Evolutionary conservation across 108 stramenopile genomes (phyloP).

Genomic region (Mayamaea pseudoterrestris): DNA sequence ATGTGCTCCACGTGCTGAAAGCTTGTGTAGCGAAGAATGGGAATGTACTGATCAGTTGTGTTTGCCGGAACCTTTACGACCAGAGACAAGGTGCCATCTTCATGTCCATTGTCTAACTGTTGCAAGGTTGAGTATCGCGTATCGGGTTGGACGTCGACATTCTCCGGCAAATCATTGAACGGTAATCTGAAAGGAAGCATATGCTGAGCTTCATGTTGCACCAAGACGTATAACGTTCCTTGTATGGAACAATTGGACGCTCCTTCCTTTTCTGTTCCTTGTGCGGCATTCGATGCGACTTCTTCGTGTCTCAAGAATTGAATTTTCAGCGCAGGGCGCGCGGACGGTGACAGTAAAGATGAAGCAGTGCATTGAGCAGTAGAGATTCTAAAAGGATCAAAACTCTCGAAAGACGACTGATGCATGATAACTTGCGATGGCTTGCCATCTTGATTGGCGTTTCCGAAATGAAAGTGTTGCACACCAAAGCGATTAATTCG

Average conservation of each 20-base stretch:
- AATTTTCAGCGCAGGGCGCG: no score
- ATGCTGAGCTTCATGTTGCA: no score
- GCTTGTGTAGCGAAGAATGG: conserved; percentile 23
- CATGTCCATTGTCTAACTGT: background rate
- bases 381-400: no score
- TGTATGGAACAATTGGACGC: conserved; percentile 27
- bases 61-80: conserved; percentile 22
- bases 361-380: no score
- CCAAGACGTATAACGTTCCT: conserved; percentile 46
- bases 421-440: no score
- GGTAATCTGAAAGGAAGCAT: no score
- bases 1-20: conserved; percentile 35
- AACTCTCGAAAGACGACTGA: no score
- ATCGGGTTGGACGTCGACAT: conserved; percentile 30
- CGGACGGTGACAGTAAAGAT: no score
- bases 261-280: conserved; percentile 22
- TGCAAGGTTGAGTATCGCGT: background rate
- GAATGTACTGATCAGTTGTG: conserved; percentile 21
- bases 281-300: conserved; percentile 28
- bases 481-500: no score
- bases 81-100: background rate
- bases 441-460: no score
- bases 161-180: conserved; percentile 42
- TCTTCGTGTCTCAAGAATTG: conserved; percentile 49
- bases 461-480: no score